Evolutionary conservation across 2,329 filamentous ascomycete species (phyloP).

Genomic region (Pyrenophora tritici-repentis): DNA sequence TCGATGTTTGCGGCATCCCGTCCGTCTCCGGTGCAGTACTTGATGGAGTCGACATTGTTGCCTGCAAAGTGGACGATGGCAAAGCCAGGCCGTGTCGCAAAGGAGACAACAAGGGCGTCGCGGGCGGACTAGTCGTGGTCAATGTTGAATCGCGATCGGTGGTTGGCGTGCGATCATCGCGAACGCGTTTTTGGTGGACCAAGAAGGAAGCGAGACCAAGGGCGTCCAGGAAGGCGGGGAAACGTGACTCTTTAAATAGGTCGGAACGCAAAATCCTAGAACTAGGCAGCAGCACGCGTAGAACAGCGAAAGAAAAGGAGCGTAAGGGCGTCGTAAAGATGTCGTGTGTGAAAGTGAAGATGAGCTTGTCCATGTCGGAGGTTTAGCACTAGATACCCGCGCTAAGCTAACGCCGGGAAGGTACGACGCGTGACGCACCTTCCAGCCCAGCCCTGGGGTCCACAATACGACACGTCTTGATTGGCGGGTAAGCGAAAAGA

Average conservation of each 20-base stretch:
- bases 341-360: constrained; percentile 17
- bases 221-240: constrained; percentile 7
- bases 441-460: constrained; percentile 11
- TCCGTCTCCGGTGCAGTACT: constrained; percentile 25
- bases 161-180: constrained; percentile 46
- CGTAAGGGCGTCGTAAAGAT: constrained; percentile 16
- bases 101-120: constrained; percentile 19
- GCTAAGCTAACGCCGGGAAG: constrained; percentile 20
- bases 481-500: constrained; percentile 33
- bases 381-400: constrained; percentile 18
- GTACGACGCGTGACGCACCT: constrained; percentile 27
- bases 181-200: constrained; percentile 37
- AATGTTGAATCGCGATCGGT: constrained; percentile 39
- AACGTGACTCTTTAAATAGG: constrained; percentile 5
- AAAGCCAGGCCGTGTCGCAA: constrained; percentile 25
- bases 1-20: constrained; percentile 29
- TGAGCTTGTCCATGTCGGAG: constrained; percentile 21
- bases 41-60: constrained; percentile 44
- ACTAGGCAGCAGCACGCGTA: constrained; percentile 25
- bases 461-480: constrained; percentile 21
- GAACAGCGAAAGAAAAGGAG: constrained; percentile 17
- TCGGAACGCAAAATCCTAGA: not conserved
- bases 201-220: constrained; percentile 17
- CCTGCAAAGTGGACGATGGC: constrained; percentile 20
- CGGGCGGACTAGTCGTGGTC: constrained; percentile 31